Base-by-base conservation (phyloP, 345 rosid genomes). In the Fremontodendron californicum region DNA sequence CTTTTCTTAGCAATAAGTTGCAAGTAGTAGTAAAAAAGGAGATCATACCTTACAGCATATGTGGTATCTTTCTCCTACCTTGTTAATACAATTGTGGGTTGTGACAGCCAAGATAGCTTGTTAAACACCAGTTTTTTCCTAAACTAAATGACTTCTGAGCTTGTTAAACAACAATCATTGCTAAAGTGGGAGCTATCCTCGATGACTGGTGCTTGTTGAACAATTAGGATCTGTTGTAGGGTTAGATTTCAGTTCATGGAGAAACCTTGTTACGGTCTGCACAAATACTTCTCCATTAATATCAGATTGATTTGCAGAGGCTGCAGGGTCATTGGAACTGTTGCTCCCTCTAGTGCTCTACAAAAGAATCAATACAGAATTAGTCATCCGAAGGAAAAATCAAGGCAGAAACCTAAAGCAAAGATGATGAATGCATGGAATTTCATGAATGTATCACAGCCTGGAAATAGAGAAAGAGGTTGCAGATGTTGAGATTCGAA, bases 261-360 rank as follows among this genome's bases (percentile, higher is more conserved):
- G 73, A 64, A 76, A 76, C 45, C 52, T 76, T 49, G 73, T 43
- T 66, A 76, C 23, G 6, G 63, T 66, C 73, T 76, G 73, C 79
- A 35, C 79, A 51, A 76, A 39, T 18, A 8, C 73, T 8, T 76
- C 55, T 23, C 57, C 40, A 40, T 66, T 54, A n/a, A n/a, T n/a
- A 5, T 49, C 78, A 21, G 61, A 11, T 66, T 46, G 73, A 51
- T 35, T 37, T 21, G 73, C 45, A 39, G 73, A 37, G 23, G 31
- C 27, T 55, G 61, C 39, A 37, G 65, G 48, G 9, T 25, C 73
- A 15, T 35, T 45, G 10, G 39, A 39, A 42, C 54, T 67, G 73
- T 23, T 58, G 62, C 27, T 54, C 55, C 73, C 73, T 40, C 25
- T 67, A 16, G 54, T 18, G 65, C 63, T 19, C 79, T 76, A 45